Percentiles rank a stretch among this genome's conserved stretches.
phyloP scores from a whole-genome alignment of 2,329 filamentous ascomycete genomes.

The Alternaria metachromatica region DNA sequence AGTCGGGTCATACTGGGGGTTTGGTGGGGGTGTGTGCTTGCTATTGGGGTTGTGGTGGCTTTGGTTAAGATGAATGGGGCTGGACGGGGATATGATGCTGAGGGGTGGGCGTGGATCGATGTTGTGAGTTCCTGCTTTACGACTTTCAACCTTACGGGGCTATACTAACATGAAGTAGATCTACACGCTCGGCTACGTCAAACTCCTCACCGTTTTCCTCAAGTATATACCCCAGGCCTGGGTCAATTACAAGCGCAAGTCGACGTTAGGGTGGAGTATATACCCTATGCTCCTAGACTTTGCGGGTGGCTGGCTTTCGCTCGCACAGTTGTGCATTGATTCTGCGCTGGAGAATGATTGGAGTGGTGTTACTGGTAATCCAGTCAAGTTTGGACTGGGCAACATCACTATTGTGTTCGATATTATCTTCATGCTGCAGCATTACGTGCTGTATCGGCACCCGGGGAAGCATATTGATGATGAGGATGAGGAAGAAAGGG shows the following conservation, averaged over 20 bases:
- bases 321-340: constrained; percentile 83
- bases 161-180: constrained; percentile 45
- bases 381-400: constrained; percentile 84
- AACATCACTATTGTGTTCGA: constrained; percentile 90
- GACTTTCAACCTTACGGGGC: constrained; percentile 41
- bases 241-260: constrained; percentile 82
- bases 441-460: constrained; percentile 77
- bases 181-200: constrained; percentile 82
- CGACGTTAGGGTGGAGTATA: constrained; percentile 89
- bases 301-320: constrained; percentile 78
- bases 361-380: constrained; percentile 89
- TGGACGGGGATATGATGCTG: constrained; percentile 55
- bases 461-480: constrained; percentile 33
- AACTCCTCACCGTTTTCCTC: constrained; percentile 84
- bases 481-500: constrained; percentile 36
- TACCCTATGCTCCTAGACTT: constrained; percentile 84
- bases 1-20: constrained; percentile 72
- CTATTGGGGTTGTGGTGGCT: constrained; percentile 56
- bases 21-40: constrained; percentile 70
- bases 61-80: constrained; percentile 54
- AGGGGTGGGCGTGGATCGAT: constrained; percentile 68
- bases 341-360: constrained; percentile 84
- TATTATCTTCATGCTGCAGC: constrained; percentile 83
- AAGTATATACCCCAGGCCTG: constrained; percentile 81
- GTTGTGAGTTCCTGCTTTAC: constrained; percentile 64